A percentile compares a stretch with the other conserved stretches of the same genome.
Conservation (phyloP, 164 flowering plant species). For the Platanus orientalis region DNA sequence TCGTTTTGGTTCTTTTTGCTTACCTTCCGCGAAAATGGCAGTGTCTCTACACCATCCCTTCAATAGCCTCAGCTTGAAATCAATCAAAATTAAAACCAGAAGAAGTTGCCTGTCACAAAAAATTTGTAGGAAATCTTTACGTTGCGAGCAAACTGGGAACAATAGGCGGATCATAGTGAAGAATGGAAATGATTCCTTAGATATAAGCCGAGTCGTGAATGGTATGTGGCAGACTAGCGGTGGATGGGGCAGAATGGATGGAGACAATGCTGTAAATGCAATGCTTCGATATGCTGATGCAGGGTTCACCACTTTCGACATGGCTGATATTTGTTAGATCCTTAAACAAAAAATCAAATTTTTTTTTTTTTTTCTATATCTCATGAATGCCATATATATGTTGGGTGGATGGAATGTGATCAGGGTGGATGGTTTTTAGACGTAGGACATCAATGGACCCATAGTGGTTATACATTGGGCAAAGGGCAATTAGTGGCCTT, state of each 20-base stretch:
- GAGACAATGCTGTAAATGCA: conserved; percentile 52
- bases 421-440: background rate
- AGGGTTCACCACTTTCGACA: conserved; percentile 63
- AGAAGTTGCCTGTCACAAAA: background rate
- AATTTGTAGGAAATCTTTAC: conserved; percentile 9
- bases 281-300: conserved; percentile 71
- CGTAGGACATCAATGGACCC: too few relatives aligned
- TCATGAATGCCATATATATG: too few relatives aligned
- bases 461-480: too few relatives aligned
- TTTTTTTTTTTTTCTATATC: too few relatives aligned
- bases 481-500: too few relatives aligned
- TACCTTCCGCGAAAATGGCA: conserved; percentile 23
- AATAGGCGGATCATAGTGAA: conserved; percentile 34
- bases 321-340: conserved; percentile 70
- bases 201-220: conserved; percentile 66
- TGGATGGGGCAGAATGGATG: conserved; percentile 67
- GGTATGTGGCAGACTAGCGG: conserved; percentile 90
- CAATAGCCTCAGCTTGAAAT: conserved; percentile 20
- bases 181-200: conserved; percentile 55
- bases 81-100: conserved; percentile 10
- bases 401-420: too few relatives aligned
- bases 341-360: background rate
- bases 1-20: too few relatives aligned
- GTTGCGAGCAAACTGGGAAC: conserved; percentile 30
- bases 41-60: conserved; percentile 19